Evolutionary conservation across 2,329 filamentous ascomycete genomes (phyloP).

Genomic region (Phaeophleospora eucalypticola): DNA sequence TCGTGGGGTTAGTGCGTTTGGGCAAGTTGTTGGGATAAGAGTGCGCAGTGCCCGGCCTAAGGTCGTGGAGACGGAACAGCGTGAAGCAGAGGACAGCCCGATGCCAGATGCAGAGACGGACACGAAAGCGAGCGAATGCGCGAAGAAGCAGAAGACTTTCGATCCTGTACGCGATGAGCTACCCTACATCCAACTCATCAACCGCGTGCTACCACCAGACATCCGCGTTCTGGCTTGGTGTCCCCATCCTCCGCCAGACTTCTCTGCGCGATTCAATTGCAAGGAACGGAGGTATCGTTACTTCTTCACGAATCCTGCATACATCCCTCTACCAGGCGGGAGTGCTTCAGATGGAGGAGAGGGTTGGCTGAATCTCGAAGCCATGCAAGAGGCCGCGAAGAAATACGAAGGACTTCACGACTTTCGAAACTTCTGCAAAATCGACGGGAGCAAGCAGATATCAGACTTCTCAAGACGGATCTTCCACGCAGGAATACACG

Average conservation of each 20-base stretch:
- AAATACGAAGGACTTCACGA: constrained; percentile 80
- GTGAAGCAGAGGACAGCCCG: constrained; percentile 7
- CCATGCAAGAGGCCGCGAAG: constrained; percentile 78
- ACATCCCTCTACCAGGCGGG: constrained; percentile 55
- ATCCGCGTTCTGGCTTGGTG: constrained; percentile 94
- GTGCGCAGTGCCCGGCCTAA: constrained; percentile 73
- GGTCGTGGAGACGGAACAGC: constrained; percentile 12
- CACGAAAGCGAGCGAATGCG: constrained; percentile 10
- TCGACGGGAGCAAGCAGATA: constrained; percentile 86
- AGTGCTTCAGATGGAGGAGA: constrained; percentile 36
- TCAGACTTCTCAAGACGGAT: constrained; percentile 76
- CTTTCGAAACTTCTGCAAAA: constrained; percentile 95
- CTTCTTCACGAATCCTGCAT: constrained; percentile 95
- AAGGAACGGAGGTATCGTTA: constrained; percentile 89
- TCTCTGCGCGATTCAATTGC: constrained; percentile 90
- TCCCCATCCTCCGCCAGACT: constrained; percentile 69
- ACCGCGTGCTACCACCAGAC: constrained; percentile 80
- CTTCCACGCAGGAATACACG: constrained; percentile 73
- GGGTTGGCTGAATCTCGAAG: constrained; percentile 81
- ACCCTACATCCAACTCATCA: constrained; percentile 76
- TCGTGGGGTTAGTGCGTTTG: constrained; percentile 90
- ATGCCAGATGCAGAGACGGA: constrained; percentile 15
- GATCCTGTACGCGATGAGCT: constrained; percentile 76
- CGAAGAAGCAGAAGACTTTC: constrained; percentile 37
- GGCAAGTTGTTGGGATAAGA: constrained; percentile 81